Base-by-base conservation (phyloP, 495 filamentous ascomycete species). In the Choiromyces venosus region DNA sequence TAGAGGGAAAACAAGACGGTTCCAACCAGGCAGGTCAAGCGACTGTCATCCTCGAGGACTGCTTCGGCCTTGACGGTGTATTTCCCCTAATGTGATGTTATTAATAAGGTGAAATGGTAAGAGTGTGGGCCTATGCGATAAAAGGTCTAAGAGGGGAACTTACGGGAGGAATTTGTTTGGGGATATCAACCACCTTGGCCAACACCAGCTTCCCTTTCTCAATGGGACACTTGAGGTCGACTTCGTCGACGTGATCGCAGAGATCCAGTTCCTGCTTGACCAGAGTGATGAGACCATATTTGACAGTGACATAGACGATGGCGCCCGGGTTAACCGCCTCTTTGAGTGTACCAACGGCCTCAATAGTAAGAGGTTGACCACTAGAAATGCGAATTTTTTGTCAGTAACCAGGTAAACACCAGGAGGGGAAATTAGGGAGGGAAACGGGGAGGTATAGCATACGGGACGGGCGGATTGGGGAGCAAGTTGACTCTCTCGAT, bases 61-160 rank as follows among this genome's bases (percentile, higher is more conserved):
- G 94, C 96, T 82, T 99, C 91, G 65, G 94, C 95, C 19, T 88
- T 82, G 56, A 98, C 95, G 38, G 87, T 90, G 86, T 97, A 99
- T 80, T 87, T 92, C 81, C 95, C 95, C 94, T 97, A 76, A 71
- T 74, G 16, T 33, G 61, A 8, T 18, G 33, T 9, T 79, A 79
- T 65, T 61, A 72, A 69, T 46, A 66, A 36, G 19, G 42, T 38
- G 33, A 56, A 66, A 8, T 7, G 21, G 25, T 0, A 38, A 46
- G 38, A 65, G 36, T 19, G 38, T 64, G 33, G 33, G 37, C 14
- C 44, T 72, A 18, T 25, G 25, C 42, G 40, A 36, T 46, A 37
- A 29, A 21, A 8, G 16, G n/a, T 8, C 19, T 65, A 9, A 56
- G n/a, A 9, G 25, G 46, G 56, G 65, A 33, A 85, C 92, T 79